Conservation (phyloP, 164 flowering plant species). For the Umbilicus rupestris region DNA sequence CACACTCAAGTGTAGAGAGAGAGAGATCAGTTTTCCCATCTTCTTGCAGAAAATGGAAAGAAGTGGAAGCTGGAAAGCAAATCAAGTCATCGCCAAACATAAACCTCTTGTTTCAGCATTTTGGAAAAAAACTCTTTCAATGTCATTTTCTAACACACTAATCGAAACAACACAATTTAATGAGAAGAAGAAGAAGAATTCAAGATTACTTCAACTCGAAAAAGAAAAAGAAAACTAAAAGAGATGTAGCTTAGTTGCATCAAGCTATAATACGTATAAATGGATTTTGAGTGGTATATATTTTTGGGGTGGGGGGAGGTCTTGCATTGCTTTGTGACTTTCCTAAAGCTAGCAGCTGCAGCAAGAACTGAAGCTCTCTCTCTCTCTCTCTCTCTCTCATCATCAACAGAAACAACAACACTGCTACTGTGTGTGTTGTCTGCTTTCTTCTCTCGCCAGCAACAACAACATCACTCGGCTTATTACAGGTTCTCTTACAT, state of each 20-base stretch:
- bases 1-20: not conserved
- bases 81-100: not conserved
- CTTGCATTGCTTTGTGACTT: conserved; percentile 4
- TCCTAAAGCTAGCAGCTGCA: not conserved
- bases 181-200: not conserved
- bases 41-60: conserved; percentile 1
- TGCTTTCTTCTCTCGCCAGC: not conserved
- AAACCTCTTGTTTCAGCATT: not conserved
- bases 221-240: not conserved
- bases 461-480: not conserved
- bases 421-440: not conserved
- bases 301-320: not conserved
- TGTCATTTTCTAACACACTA: not conserved
- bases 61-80: conserved; percentile 1
- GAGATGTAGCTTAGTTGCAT: not conserved
- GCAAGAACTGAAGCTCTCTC: not conserved
- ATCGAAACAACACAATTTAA: conserved; percentile 4
- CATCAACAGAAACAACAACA: not conserved
- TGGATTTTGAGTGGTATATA: not conserved
- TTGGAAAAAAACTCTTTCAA: conserved; percentile 6
- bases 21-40: not conserved
- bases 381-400: conserved; percentile 1
- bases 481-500: conserved; percentile 4
- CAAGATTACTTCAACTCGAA: not conserved
- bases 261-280: not conserved